A percentile compares a stretch with the other conserved stretches of the same genome.
phyloP scores from a whole-genome alignment of 768 basidiomycete species.

The Mycena galopus region DNA sequence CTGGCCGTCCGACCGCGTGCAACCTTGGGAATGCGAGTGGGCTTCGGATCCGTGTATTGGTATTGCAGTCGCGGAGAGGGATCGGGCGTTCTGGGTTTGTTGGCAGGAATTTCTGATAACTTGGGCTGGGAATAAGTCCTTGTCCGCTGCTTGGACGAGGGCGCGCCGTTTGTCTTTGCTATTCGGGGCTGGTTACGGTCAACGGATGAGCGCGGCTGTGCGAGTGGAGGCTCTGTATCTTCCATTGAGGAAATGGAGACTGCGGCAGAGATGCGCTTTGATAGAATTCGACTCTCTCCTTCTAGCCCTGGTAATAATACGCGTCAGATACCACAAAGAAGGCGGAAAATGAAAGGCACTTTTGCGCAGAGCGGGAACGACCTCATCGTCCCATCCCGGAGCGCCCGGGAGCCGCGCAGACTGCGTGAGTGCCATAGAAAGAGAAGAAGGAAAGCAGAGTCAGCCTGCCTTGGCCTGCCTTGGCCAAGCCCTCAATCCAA shows the following conservation, averaged over 20 bases:
- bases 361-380: neutral
- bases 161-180: conserved; percentile 44
- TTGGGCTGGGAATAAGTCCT: conserved; percentile 79
- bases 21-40: conserved; percentile 67
- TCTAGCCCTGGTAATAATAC: conserved; percentile 70
- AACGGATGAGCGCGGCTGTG: conserved; percentile 37
- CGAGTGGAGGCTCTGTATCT: conserved; percentile 55
- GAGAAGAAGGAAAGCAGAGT: neutral
- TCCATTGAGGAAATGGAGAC: conserved; percentile 73
- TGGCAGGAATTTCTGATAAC: conserved; percentile 52
- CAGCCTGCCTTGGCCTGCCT: conserved; percentile 21
- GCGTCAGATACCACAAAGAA: conserved; percentile 28
- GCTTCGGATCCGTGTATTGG: conserved; percentile 53
- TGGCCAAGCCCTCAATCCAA: conserved; percentile 1
- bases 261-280: conserved; percentile 78
- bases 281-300: conserved; percentile 81
- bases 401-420: neutral
- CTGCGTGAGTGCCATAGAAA: conserved; percentile 7
- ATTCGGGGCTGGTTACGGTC: conserved; percentile 46
- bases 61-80: conserved; percentile 58
- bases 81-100: conserved; percentile 54
- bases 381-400: neutral
- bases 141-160: conserved; percentile 63
- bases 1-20: conserved; percentile 40
- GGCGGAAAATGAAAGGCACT: conserved; percentile 51